Percentiles rank a stretch among this genome's conserved stretches.
Evolutionary conservation across 345 rosid genomes (phyloP).

Genomic region (Camelina hispida): DNA sequence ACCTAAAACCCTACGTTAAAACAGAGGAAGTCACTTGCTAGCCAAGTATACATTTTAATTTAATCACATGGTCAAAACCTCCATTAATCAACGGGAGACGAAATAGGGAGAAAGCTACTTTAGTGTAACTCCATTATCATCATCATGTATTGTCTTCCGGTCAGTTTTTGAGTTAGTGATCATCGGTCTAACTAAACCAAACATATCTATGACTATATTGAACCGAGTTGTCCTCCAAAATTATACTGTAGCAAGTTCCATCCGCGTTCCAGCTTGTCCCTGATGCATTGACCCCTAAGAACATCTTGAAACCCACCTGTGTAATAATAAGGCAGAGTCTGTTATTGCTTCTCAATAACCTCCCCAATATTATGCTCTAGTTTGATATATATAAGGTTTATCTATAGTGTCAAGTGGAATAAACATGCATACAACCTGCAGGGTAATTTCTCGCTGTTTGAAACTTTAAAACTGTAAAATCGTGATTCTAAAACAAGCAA

Average conservation of each 20-base stretch:
- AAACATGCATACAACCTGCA: not conserved
- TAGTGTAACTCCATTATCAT: no score
- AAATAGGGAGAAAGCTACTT: no score
- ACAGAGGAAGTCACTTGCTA: no score
- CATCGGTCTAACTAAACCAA: no score
- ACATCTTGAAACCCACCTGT: constrained; percentile 97
- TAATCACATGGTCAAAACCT: no score
- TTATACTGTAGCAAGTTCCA: constrained; percentile 80
- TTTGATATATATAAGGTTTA: constrained; percentile 4
- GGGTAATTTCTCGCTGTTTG: not conserved
- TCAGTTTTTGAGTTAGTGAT: no score
- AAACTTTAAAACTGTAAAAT: not conserved
- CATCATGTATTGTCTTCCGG: no score
- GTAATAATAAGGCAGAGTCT: not conserved
- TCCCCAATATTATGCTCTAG: not conserved
- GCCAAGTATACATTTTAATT: no score
- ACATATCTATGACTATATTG: no score
- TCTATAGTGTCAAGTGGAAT: not conserved
- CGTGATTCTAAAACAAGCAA: not conserved
- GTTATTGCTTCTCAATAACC: not conserved
- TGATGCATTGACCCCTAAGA: constrained; percentile 83
- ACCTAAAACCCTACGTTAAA: no score
- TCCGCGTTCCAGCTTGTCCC: constrained; percentile 85
- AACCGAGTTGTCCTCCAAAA: constrained; percentile 84
- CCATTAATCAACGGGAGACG: no score